These are phyloP conservation scores for Neurospora crassa DNA, from an alignment of 2,329 filamentous ascomycete species.

Conservation along the genomic window DNA sequence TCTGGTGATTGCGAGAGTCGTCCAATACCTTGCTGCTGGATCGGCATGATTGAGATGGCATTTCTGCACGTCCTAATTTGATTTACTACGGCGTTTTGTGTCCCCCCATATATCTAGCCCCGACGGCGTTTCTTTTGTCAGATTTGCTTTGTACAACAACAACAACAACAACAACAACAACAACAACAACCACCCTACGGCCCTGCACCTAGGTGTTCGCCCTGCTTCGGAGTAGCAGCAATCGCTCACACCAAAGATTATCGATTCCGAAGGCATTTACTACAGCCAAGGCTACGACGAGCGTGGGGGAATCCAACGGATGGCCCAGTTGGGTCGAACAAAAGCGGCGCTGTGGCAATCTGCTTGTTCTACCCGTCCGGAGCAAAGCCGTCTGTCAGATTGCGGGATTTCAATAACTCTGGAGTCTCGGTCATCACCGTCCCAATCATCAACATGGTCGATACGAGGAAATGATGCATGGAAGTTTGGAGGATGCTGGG, in stretches of 20 bases:
- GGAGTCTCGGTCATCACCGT: neutral
- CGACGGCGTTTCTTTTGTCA: neutral
- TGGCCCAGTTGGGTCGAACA: neutral
- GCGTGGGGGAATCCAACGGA: neutral
- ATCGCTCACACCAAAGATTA: neutral
- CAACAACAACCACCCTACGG: neutral
- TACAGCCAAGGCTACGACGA: neutral
- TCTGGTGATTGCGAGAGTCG: constrained; percentile 21
- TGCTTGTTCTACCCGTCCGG: neutral
- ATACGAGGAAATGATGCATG: neutral
- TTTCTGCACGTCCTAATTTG: neutral
- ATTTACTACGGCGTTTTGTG: neutral
- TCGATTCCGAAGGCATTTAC: neutral
- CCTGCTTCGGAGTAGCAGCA: neutral
- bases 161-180: neutral
- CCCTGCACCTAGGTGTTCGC: neutral
- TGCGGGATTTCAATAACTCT: neutral
- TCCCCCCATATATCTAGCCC: neutral
- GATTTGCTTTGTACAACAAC: neutral
- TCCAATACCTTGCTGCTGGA: neutral
- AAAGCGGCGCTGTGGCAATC: neutral
- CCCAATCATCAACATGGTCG: neutral
- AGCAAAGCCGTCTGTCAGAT: neutral
- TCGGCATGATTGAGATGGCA: neutral
- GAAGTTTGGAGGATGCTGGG: neutral